phyloP scores from a whole-genome alignment of 495 filamentous ascomycete species.

The Hypoxylon crocopeplum region DNA sequence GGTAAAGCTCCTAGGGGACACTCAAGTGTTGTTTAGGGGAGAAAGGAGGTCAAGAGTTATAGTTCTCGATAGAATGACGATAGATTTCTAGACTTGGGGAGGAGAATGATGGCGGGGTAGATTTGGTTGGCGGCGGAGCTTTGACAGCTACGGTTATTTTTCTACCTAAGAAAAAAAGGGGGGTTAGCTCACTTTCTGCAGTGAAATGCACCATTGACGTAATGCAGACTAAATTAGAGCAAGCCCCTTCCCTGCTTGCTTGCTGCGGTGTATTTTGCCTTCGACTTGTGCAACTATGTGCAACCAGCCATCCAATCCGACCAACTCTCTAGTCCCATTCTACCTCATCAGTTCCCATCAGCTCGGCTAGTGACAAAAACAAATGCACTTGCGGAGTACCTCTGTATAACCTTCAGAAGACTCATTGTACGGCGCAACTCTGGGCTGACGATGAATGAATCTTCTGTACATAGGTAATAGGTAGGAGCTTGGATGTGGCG shows the following conservation, averaged over 20 bases:
- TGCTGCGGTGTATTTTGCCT: conserved; percentile 9
- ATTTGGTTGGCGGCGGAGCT: conserved; percentile 32
- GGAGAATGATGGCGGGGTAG: conserved; percentile 33
- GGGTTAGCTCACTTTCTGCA: conserved; percentile 32
- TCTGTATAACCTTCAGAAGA: too few relatives aligned
- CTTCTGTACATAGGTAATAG: too few relatives aligned
- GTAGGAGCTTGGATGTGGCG: too few relatives aligned
- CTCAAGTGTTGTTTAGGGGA: background rate
- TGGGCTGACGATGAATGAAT: too few relatives aligned
- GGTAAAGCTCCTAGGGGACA: background rate
- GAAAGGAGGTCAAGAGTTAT: conserved; percentile 35
- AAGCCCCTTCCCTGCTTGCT: conserved; percentile 20
- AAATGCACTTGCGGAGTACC: too few relatives aligned
- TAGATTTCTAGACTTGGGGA: conserved; percentile 16
- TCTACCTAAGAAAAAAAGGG: conserved; percentile 25
- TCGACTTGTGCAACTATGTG: conserved; percentile 14
- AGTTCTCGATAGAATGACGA: conserved; percentile 26
- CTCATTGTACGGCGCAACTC: too few relatives aligned
- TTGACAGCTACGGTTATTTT: conserved; percentile 25
- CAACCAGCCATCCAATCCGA: too few relatives aligned
- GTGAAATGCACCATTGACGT: conserved; percentile 41
- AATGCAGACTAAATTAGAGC: conserved; percentile 37
- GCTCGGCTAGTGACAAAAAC: too few relatives aligned
- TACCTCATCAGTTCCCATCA: conserved; percentile 21
- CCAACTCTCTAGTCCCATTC: conserved; percentile 15